Conservation (phyloP, 257 asterid species). For the Haberlea rhodopensis region DNA sequence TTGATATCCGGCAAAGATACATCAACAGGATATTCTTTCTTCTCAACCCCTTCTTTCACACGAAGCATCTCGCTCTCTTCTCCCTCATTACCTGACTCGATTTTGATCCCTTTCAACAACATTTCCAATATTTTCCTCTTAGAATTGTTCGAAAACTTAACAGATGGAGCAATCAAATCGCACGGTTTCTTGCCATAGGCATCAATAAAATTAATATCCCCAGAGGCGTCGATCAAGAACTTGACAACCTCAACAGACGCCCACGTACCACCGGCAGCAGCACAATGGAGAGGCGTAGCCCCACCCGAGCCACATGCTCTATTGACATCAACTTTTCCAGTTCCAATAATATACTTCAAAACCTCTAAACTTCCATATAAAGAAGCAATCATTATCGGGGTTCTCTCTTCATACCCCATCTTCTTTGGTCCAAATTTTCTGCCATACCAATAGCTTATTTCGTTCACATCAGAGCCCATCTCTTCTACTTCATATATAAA, state of each 20-base stretch:
- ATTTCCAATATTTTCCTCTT: slow-evolving; percentile 52
- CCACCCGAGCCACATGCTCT: slow-evolving; percentile 72
- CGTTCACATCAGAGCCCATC: slow-evolving; percentile 52
- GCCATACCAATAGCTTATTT: slow-evolving; percentile 70
- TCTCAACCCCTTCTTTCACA: slow-evolving; percentile 41
- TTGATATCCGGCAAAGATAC: too few relatives aligned
- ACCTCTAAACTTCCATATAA: slow-evolving; percentile 62
- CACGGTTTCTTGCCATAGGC: slow-evolving; percentile 58
- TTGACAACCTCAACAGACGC: slow-evolving; percentile 46
- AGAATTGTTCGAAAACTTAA: slow-evolving; percentile 32
- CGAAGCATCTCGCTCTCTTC: slow-evolving; percentile 23
- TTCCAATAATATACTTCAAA: slow-evolving; percentile 46
- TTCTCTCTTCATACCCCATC: slow-evolving; percentile 77
- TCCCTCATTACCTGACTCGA: slow-evolving; percentile 29
- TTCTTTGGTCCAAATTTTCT: slow-evolving; percentile 55
- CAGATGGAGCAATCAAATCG: slow-evolving; percentile 50
- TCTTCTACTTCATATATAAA: slow-evolving; percentile 54
- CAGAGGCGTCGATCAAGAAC: slow-evolving; percentile 52
- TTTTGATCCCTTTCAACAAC: slow-evolving; percentile 48
- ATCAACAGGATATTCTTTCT: slow-evolving; percentile 68
- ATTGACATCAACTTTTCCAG: too few relatives aligned
- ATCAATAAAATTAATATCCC: slow-evolving; percentile 49
- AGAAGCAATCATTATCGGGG: slow-evolving; percentile 73
- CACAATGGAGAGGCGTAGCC: slow-evolving; percentile 84
- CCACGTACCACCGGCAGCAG: slow-evolving; percentile 66